phyloP scores from a whole-genome alignment of 169 alveolate genomes.

The Plasmodium berghei region DNA sequence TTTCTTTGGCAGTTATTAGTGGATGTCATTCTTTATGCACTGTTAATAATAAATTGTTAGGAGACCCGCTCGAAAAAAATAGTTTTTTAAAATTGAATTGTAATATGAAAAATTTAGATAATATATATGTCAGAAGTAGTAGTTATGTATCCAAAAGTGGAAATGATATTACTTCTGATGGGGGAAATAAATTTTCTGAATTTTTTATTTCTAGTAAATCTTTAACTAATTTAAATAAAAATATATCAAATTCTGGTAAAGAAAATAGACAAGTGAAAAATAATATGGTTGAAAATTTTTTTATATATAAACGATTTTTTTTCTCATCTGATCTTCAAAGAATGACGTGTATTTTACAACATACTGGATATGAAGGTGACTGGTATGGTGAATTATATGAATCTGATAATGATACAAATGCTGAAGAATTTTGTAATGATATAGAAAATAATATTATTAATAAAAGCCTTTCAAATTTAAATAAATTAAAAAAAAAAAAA shows the following conservation, averaged over 20 bases:
- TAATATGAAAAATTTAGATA: constrained; percentile 64
- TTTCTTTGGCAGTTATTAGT: constrained; percentile 91
- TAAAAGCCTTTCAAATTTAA: constrained; percentile 61
- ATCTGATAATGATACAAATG: neutral
- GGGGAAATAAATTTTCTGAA: neutral
- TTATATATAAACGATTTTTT: constrained; percentile 86
- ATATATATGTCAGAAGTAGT: constrained; percentile 38
- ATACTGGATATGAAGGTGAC: constrained; percentile 62
- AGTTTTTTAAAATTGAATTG: constrained; percentile 85
- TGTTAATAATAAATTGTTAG: constrained; percentile 90
- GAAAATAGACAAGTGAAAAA: constrained; percentile 35
- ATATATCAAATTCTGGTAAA: constrained; percentile 8
- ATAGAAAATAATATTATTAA: constrained; percentile 15
- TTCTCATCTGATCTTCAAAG: constrained; percentile 91
- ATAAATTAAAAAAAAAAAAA: constrained; percentile 18
- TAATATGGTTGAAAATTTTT: constrained; percentile 76
- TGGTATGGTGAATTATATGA: constrained; percentile 72
- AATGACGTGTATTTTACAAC: constrained; percentile 84
- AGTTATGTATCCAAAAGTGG: neutral
- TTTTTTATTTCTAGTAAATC: neutral
- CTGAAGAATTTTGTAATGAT: constrained; percentile 29
- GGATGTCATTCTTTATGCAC: constrained; percentile 95
- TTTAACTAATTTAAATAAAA: neutral
- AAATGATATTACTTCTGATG: neutral
- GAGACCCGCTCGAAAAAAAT: constrained; percentile 97